phyloP scores from a whole-genome alignment of 257 asterid species.

The Plectranthus barbatus region DNA sequence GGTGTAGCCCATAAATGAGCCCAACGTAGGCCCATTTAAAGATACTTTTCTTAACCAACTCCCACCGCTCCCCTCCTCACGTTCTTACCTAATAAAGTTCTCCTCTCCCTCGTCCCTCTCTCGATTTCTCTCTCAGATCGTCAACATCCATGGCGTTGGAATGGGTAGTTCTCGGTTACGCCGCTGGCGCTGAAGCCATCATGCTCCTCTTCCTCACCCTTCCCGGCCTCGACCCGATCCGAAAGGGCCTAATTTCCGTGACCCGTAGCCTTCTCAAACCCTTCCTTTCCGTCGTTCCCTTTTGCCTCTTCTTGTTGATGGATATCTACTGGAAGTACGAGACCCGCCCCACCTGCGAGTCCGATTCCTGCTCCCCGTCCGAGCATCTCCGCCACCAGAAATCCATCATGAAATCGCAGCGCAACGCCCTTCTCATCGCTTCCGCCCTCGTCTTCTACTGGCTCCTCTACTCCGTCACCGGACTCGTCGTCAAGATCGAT shows the following conservation, averaged over 20 bases:
- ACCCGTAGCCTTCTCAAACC: slow-evolving; percentile 75
- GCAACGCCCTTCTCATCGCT: slow-evolving; percentile 80
- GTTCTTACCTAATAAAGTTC: not conserved
- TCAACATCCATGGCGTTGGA: slow-evolving; percentile 60
- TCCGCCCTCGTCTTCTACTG: slow-evolving; percentile 85
- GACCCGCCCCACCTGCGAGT: slow-evolving; percentile 60
- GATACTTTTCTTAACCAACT: slow-evolving; percentile 24
- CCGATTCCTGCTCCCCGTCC: slow-evolving; percentile 75
- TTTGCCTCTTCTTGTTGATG: slow-evolving; percentile 75
- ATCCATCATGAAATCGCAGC: slow-evolving; percentile 88
- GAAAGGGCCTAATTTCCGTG: slow-evolving; percentile 74
- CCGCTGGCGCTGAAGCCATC: slow-evolving; percentile 91
- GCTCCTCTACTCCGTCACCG: slow-evolving; percentile 80
- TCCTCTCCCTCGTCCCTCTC: not conserved
- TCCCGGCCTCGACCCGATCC: slow-evolving; percentile 81
- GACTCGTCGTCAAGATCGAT: slow-evolving; percentile 65
- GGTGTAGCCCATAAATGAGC: not conserved
- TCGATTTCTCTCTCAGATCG: slow-evolving; percentile 16
- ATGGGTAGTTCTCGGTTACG: slow-evolving; percentile 91
- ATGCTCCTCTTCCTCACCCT: slow-evolving; percentile 87
- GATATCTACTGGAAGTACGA: slow-evolving; percentile 98
- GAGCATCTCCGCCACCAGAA: slow-evolving; percentile 93
- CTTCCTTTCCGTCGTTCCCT: slow-evolving; percentile 74
- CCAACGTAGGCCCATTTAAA: slow-evolving; percentile 15
- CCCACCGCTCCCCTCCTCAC: not conserved